phyloP scores from a whole-genome alignment of 2,329 filamentous ascomycete genomes.

The Calonectria pseudoturangicola region DNA sequence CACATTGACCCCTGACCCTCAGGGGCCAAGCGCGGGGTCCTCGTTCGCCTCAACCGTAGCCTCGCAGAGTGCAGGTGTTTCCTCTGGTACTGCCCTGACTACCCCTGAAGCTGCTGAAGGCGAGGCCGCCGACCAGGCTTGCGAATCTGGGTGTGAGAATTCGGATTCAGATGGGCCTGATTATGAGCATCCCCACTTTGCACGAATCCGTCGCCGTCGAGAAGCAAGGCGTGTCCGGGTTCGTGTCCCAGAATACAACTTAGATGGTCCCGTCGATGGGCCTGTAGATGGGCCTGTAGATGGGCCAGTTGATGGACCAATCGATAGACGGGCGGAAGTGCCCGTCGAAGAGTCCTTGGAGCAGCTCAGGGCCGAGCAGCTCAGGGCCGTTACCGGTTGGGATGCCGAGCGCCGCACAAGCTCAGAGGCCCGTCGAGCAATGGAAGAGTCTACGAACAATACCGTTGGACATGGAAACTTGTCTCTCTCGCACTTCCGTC shows the following conservation, averaged over 20 bases:
- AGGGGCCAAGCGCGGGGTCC: slow-evolving; percentile 85
- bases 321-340: slow-evolving; percentile 6
- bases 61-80: slow-evolving; percentile 65
- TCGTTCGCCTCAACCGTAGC: slow-evolving; percentile 82
- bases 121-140: slow-evolving; percentile 62
- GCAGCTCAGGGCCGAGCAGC: slow-evolving; percentile 37
- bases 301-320: slow-evolving; percentile 3
- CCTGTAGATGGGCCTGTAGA: slow-evolving; percentile 41
- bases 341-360: slow-evolving; percentile 26
- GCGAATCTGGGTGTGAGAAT: slow-evolving; percentile 73
- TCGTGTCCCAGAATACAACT: slow-evolving; percentile 46
- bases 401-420: slow-evolving; percentile 13
- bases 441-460: slow-evolving; percentile 16
- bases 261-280: slow-evolving; percentile 43
- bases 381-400: slow-evolving; percentile 31
- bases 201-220: slow-evolving; percentile 43
- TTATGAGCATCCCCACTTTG: slow-evolving; percentile 56
- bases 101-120: slow-evolving; percentile 61
- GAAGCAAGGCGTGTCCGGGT: slow-evolving; percentile 43
- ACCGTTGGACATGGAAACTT: slow-evolving; percentile 26
- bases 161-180: slow-evolving; percentile 74
- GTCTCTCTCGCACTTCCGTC: slow-evolving; percentile 28
- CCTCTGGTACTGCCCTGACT: slow-evolving; percentile 64
- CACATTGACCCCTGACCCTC: slow-evolving; percentile 87
- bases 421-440: slow-evolving; percentile 16